A percentile compares a stretch with the other conserved stretches of the same genome.
Conservation (phyloP, 148 eudicot genomes). For the Dysphania ambrosioides region DNA sequence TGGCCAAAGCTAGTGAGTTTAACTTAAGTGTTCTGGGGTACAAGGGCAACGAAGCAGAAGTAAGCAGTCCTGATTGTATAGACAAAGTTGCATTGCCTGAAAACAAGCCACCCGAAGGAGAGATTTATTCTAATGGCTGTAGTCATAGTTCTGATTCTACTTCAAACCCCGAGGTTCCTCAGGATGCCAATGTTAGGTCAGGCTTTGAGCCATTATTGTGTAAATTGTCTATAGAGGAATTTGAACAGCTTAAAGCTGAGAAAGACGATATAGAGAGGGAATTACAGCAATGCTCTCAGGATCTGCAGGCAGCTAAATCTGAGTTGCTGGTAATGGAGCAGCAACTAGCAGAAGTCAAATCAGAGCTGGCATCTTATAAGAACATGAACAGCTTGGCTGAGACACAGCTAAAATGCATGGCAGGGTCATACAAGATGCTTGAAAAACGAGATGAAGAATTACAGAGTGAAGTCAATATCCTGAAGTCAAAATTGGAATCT, state of each 20-base stretch:
- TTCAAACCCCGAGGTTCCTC: slow-evolving; percentile 82
- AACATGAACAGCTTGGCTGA: slow-evolving; percentile 77
- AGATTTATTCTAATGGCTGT: slow-evolving; percentile 49
- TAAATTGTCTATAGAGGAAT: slow-evolving; percentile 67
- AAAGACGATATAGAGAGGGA: slow-evolving; percentile 57
- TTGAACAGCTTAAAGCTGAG: slow-evolving; percentile 64
- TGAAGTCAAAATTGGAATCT: slow-evolving; percentile 47
- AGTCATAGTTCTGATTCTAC: slow-evolving; percentile 61
- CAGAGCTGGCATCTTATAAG: slow-evolving; percentile 63
- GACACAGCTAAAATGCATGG: slow-evolving; percentile 97
- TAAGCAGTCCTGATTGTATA: slow-evolving; percentile 70
- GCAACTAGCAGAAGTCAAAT: slow-evolving; percentile 59
- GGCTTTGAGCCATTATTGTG: slow-evolving; percentile 48
- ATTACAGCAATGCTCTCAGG: slow-evolving; percentile 53
- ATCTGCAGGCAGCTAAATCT: slow-evolving; percentile 52
- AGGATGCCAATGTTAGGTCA: slow-evolving; percentile 67
- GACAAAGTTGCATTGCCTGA: slow-evolving; percentile 92
- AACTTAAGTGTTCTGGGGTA: slow-evolving; percentile 53
- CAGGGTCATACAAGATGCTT: slow-evolving; percentile 82
- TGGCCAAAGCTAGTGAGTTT: slow-evolving; percentile 57
- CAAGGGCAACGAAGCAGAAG: slow-evolving; percentile 54
- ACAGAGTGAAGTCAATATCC: slow-evolving; percentile 56
- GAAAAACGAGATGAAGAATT: slow-evolving; percentile 75
- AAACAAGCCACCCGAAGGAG: slow-evolving; percentile 52
- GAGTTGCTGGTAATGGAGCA: slow-evolving; percentile 65